Evolutionary conservation across 257 asterid genomes (phyloP).

Genomic region (Cynanchum wilfordii): DNA sequence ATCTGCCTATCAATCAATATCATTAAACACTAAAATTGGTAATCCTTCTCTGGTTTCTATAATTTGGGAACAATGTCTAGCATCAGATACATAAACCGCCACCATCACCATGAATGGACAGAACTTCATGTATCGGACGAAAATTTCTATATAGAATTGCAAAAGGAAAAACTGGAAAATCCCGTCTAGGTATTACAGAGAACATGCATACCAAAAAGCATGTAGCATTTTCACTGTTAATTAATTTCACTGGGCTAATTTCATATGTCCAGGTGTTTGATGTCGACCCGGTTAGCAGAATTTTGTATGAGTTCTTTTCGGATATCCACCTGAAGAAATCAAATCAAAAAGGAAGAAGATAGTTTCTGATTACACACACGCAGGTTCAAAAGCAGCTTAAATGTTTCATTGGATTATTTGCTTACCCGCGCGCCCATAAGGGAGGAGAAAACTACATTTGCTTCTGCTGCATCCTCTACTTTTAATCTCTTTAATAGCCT

Average conservation of each 20-base stretch:
- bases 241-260: too few species aligned
- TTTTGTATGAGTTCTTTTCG: conserved; percentile 74
- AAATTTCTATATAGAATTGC: background rate
- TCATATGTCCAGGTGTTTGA: conserved; percentile 75
- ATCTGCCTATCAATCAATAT: too few species aligned
- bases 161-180: background rate
- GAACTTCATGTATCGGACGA: background rate
- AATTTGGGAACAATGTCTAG: too few species aligned
- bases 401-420: background rate
- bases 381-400: background rate
- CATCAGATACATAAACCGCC: background rate
- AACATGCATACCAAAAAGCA: background rate
- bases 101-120: background rate
- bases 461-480: conserved; percentile 83
- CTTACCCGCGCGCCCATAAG: conserved; percentile 95
- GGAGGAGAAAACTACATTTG: conserved; percentile 83
- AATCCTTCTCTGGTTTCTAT: too few species aligned
- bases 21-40: too few species aligned
- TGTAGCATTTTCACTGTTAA: background rate
- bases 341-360: background rate
- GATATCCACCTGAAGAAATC: conserved; percentile 61
- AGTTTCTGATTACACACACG: background rate
- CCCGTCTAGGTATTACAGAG: background rate
- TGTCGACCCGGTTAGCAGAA: conserved; percentile 46
- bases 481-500: conserved; percentile 74